phyloP scores from a whole-genome alignment of 257 asterid genomes.

The Echium plantagineum region DNA sequence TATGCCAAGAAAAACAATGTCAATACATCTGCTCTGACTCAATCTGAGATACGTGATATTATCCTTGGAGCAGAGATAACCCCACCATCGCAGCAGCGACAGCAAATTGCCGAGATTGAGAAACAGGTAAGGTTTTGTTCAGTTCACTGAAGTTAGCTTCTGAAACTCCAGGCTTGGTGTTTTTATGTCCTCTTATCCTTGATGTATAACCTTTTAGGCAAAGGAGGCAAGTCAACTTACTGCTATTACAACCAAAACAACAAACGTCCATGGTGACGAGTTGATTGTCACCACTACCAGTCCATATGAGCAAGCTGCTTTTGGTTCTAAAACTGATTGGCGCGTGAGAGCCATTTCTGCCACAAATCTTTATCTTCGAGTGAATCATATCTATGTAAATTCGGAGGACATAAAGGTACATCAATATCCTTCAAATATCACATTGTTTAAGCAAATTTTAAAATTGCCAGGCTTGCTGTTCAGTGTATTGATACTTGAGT shows the following conservation, averaged over 20 bases:
- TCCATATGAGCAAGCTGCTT: conserved; percentile 87
- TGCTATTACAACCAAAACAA: conserved; percentile 88
- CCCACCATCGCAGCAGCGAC: conserved; percentile 97
- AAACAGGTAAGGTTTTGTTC: conserved; percentile 49
- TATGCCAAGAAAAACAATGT: conserved; percentile 98
- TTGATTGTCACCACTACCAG: conserved; percentile 77
- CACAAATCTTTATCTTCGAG: conserved; percentile 90
- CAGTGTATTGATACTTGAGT: neutral
- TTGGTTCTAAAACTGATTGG: conserved; percentile 94
- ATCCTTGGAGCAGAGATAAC: conserved; percentile 98
- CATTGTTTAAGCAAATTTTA: too few relatives aligned
- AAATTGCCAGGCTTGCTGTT: neutral
- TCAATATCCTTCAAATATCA: neutral
- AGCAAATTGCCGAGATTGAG: conserved; percentile 93
- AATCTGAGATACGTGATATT: conserved; percentile 94
- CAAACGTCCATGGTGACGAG: conserved; percentile 46
- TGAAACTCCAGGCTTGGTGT: neutral
- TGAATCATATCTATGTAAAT: conserved; percentile 92
- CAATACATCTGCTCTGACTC: conserved; percentile 87
- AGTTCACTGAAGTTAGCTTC: neutral
- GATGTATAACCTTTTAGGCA: conserved; percentile 31
- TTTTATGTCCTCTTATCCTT: neutral
- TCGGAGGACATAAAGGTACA: conserved; percentile 93
- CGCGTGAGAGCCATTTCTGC: conserved; percentile 99
- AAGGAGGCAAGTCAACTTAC: conserved; percentile 93